Percentiles rank a stretch among this genome's conserved stretches.
phyloP scores from a whole-genome alignment of 2,329 filamentous ascomycete species.

The Arthrobotrys sinensis region DNA sequence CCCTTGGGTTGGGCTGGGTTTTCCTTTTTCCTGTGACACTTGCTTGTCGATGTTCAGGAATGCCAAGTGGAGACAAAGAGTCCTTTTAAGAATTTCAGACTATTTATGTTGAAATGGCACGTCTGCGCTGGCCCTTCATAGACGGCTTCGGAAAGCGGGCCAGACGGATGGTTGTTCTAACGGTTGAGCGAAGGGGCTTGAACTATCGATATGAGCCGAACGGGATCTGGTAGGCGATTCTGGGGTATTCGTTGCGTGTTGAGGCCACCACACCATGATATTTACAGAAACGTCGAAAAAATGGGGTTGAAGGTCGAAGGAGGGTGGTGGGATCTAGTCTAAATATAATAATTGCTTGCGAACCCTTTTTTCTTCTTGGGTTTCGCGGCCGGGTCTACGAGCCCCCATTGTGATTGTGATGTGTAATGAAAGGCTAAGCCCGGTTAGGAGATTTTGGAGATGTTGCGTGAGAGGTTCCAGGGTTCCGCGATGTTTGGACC shows the following conservation, averaged over 20 bases:
- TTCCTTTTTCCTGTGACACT: slow-evolving; percentile 26
- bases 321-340: slow-evolving; percentile 30
- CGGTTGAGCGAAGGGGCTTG: slow-evolving; percentile 6
- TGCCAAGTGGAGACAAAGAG: slow-evolving; percentile 6
- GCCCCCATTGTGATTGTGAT: slow-evolving; percentile 45
- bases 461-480: slow-evolving; percentile 38
- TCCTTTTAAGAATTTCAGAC: slow-evolving; percentile 11
- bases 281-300: slow-evolving; percentile 24
- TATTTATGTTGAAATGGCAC: slow-evolving; percentile 5
- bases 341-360: slow-evolving; percentile 58
- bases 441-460: slow-evolving; percentile 34
- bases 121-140: slow-evolving; percentile 32
- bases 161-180: slow-evolving; percentile 1
- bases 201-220: slow-evolving; percentile 48
- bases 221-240: slow-evolving; percentile 44
- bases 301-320: slow-evolving; percentile 9
- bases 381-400: slow-evolving; percentile 42
- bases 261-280: slow-evolving; percentile 53
- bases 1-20: slow-evolving; percentile 3
- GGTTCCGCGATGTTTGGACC: slow-evolving; percentile 15
- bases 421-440: slow-evolving; percentile 23
- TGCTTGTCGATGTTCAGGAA: slow-evolving; percentile 42
- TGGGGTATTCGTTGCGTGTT: slow-evolving; percentile 53
- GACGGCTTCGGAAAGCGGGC: slow-evolving; percentile 12
- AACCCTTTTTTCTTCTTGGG: slow-evolving; percentile 25